Evolutionary conservation across 805 yeast genomes (phyloP).

Genomic region (Saccharomycopsis guyanensis): DNA sequence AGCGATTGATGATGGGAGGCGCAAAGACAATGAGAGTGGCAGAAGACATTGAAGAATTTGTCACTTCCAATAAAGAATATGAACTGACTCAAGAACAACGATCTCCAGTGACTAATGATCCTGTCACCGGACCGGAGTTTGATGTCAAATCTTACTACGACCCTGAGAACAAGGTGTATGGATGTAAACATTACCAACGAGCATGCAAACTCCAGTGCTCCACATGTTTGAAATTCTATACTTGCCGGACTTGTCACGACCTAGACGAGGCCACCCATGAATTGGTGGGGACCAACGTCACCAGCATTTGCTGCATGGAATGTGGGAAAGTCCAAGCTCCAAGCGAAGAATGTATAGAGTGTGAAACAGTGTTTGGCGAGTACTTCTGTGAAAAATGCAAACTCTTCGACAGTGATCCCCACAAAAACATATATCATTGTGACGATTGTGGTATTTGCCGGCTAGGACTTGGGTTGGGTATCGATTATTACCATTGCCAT

Average conservation of each 20-base stretch:
- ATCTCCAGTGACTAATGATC: conserved; percentile 17
- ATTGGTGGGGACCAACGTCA: conserved; percentile 50
- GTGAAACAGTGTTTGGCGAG: conserved; percentile 59
- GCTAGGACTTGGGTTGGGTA: conserved; percentile 78
- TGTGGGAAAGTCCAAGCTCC: conserved; percentile 76
- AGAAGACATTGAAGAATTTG: conserved; percentile 21
- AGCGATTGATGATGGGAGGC: conserved; percentile 29
- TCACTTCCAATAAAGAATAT: conserved; percentile 14
- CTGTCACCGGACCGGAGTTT: conserved; percentile 18
- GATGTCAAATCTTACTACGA: conserved; percentile 33
- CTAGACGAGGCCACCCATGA: conserved; percentile 45
- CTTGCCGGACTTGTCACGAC: conserved; percentile 86
- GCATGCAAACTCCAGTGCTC: conserved; percentile 81
- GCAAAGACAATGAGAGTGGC: conserved; percentile 22
- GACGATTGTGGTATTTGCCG: conserved; percentile 90
- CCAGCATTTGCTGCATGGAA: conserved; percentile 71
- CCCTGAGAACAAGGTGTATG: conserved; percentile 40
- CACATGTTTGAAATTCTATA: conserved; percentile 63
- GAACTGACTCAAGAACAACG: conserved; percentile 26
- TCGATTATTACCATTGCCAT: conserved; percentile 87
- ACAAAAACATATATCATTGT: conserved; percentile 84
- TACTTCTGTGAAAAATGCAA: conserved; percentile 76
- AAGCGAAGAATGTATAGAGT: conserved; percentile 55
- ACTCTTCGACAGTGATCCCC: conserved; percentile 73
- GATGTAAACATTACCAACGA: conserved; percentile 79